phyloP scores from a whole-genome alignment of 176 grass and related monocot genomes.

The Leersia perrieri region DNA sequence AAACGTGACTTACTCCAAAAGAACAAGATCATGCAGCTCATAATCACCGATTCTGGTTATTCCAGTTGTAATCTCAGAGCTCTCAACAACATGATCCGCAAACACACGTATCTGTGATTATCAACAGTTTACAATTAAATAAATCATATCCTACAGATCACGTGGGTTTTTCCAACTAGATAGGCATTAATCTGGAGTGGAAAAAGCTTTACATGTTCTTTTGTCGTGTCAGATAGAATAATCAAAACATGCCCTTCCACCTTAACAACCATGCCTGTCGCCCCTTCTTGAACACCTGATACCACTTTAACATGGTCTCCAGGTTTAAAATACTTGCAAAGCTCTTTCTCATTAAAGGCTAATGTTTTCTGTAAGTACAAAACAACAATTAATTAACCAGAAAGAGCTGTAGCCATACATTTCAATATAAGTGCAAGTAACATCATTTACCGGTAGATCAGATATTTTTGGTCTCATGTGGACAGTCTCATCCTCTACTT shows the following conservation, averaged over 20 bases:
- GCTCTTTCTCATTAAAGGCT: slow-evolving; percentile 87
- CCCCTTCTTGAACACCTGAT: slow-evolving; percentile 86
- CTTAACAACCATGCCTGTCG: slow-evolving; percentile 97
- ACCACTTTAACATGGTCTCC: slow-evolving; percentile 98
- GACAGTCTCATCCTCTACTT: slow-evolving; percentile 95
- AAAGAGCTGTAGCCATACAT: neutral
- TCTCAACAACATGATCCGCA: slow-evolving; percentile 94
- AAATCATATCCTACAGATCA: slow-evolving; percentile 27
- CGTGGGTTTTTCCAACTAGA: neutral
- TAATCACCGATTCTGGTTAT: slow-evolving; percentile 90
- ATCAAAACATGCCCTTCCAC: slow-evolving; percentile 89
- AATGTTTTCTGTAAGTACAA: slow-evolving; percentile 73
- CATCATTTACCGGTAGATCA: slow-evolving; percentile 71
- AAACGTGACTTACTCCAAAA: slow-evolving; percentile 80
- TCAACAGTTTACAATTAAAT: slow-evolving; percentile 15
- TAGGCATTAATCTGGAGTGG: neutral
- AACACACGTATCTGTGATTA: slow-evolving; percentile 79
- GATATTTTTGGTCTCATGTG: slow-evolving; percentile 80
- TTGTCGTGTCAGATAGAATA: slow-evolving; percentile 89
- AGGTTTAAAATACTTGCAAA: slow-evolving; percentile 94
- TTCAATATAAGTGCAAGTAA: neutral
- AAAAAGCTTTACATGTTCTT: slow-evolving; percentile 74
- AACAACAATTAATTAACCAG: slow-evolving; percentile 2
- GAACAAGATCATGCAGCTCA: slow-evolving; percentile 93
- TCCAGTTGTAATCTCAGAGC: slow-evolving; percentile 92